A percentile compares a stretch with the other conserved stretches of the same genome.
Conservation (phyloP, 2,329 filamentous ascomycete species). For the Pyrenophora graminea region DNA sequence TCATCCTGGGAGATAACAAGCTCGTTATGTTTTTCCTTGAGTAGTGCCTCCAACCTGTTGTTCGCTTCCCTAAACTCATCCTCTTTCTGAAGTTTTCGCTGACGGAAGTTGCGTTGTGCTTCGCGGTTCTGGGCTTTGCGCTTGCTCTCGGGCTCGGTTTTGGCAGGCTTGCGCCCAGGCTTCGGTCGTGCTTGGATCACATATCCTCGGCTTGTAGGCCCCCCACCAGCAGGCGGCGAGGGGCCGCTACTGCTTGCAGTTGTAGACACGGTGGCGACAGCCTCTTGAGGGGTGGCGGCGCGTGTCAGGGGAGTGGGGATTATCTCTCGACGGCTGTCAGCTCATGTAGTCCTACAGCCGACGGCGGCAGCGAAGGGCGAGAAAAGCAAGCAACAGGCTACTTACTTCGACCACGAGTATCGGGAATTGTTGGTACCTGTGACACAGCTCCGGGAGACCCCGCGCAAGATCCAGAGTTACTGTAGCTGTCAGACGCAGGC, state of each 20-base stretch:
- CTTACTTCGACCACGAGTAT: constrained; percentile 24
- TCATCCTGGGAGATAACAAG: not conserved
- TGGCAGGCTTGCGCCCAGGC: constrained; percentile 91
- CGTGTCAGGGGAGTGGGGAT: constrained; percentile 12
- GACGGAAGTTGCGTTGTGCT: constrained; percentile 87
- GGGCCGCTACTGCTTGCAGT: constrained; percentile 24
- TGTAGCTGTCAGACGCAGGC: constrained; percentile 7
- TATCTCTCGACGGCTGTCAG: not conserved
- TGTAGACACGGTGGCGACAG: constrained; percentile 35
- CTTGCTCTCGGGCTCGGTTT: constrained; percentile 89
- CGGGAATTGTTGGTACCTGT: no score
- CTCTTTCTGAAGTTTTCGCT: constrained; percentile 74
- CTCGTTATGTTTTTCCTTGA: constrained; percentile 10
- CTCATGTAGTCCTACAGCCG: constrained; percentile 1
- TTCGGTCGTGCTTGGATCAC: constrained; percentile 51
- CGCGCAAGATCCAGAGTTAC: constrained; percentile 11
- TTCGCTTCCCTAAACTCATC: constrained; percentile 61
- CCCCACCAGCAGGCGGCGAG: constrained; percentile 41
- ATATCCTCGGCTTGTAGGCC: constrained; percentile 46
- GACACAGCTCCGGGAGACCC: not conserved
- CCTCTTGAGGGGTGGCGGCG: constrained; percentile 7
- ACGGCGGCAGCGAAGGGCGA: constrained; percentile 14
- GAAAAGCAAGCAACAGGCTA: constrained; percentile 12
- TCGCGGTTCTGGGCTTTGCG: constrained; percentile 93
- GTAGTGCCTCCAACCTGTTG: constrained; percentile 36